Evolutionary conservation across 139 green algal genomes (phyloP).

Genomic region (Micractinium conductrix): DNA sequence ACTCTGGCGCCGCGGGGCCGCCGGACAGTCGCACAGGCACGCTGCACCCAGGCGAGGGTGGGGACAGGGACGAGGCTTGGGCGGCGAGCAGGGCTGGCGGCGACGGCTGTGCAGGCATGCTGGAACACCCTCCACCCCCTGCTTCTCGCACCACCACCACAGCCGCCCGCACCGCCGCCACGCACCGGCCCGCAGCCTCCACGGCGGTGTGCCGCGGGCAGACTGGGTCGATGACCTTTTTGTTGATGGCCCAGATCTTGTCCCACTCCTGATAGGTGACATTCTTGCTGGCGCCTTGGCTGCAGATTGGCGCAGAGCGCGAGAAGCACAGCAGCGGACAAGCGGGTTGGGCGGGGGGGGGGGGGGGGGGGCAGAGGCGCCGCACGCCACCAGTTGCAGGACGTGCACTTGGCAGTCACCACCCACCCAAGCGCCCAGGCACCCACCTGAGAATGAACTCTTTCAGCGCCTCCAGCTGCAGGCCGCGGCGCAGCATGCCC

Average conservation of each 20-base stretch:
- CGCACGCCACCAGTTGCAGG: neutral
- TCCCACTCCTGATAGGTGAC: conserved; percentile 93
- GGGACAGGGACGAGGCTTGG: neutral
- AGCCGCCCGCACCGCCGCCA: too few species aligned
- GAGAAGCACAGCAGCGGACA: too few species aligned
- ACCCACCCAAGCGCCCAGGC: neutral
- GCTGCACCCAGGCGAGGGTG: conserved; percentile 1
- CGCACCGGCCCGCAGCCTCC: conserved; percentile 33
- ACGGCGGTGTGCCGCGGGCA: conserved; percentile 92
- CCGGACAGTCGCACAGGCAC: conserved; percentile 75
- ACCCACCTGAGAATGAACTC: conserved; percentile 93
- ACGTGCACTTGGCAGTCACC: neutral
- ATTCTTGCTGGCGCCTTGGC: conserved; percentile 94
- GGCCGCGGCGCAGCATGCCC: conserved; percentile 85
- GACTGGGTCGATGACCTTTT: conserved; percentile 88
- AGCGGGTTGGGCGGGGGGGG: too few species aligned
- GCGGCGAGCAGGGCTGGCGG: too few species aligned
- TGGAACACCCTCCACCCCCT: too few species aligned
- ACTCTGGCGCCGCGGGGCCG: conserved; percentile 61
- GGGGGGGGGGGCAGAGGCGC: neutral
- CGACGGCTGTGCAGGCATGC: too few species aligned
- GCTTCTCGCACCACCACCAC: too few species aligned
- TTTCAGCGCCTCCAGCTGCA: conserved; percentile 78
- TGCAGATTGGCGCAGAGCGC: neutral
- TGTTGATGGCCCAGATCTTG: conserved; percentile 99